Evolutionary conservation across 331 rosid genomes (phyloP), one percentile per base, ranked within the genome.

Genomic region (Stylosanthes scabra): DNA sequence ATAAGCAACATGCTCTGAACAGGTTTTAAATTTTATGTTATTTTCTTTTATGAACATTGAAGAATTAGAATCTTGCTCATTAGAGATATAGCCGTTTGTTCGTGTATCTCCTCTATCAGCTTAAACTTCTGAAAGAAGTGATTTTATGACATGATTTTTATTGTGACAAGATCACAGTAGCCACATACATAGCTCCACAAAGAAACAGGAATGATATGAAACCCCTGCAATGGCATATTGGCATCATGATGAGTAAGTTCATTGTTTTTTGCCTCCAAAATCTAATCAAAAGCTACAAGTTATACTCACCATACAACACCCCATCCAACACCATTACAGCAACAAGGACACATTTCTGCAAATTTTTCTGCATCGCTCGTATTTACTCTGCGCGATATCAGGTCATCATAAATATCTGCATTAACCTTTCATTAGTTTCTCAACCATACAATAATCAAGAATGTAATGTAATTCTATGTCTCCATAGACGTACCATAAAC

Each of bases 281-380:
- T 31, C 37, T 31, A 5, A 31, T 11, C 46, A 46, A 55, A 4
- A n/a, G n/a, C 39, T 8, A n/a, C 8, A 37, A 31, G 51, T 40
- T 37, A 49, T 75, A 13, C 88, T 82, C 73, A 89, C 97, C 97
- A 91, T 68, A 91, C 81, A 71, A 91, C 86, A 46, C 97, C 97
- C 97, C 97, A 91, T 64, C 81, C 96, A 68, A 83, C 67, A 29
- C 96, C 96, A 83, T 71, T 86, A 71, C 96, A 89, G 51, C 96
- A 91, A 80, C 96, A 92, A 25, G 96, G 97, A 45, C 96, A 92
- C 68, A 89, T 80, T 83, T 91, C 96, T 3, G 96, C 93, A 78
- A 92, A 88, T 67, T 91, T 91, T 73, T 91, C 97, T 46, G 97
- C 97, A 75, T 91, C 97, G 29, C 97, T 91, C 10, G 96, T 84